Conservation (phyloP, 2,329 filamentous ascomycete species). For the Hypoxylon sp. region DNA sequence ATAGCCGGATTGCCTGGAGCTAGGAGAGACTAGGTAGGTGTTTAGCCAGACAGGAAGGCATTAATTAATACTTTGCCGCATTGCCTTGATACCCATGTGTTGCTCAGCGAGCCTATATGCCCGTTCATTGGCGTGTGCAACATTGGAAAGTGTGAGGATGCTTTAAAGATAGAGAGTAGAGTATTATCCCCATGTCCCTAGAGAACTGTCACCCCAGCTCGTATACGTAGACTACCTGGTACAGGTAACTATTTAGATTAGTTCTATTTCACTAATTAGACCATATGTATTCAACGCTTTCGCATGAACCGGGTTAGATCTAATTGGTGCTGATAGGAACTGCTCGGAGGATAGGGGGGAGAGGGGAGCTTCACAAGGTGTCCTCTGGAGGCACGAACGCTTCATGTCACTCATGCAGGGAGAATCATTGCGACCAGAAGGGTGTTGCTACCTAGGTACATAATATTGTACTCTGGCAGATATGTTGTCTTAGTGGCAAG, state of each 20-base stretch:
- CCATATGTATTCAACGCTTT: not conserved
- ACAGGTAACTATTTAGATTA: not conserved
- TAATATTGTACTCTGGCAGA: no score
- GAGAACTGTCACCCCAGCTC: not conserved
- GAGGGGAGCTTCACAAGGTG: not conserved
- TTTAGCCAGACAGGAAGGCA: not conserved
- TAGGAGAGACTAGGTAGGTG: no score
- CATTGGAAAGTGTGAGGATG: no score
- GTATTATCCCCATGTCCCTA: not conserved
- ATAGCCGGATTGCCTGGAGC: no score
- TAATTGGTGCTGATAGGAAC: not conserved
- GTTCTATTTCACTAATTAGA: not conserved
- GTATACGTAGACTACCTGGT: not conserved
- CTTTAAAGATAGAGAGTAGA: not conserved
- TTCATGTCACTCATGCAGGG: not conserved
- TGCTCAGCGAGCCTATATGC: not conserved
- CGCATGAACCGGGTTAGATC: not conserved
- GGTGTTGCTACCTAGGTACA: no score
- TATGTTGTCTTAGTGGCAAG: no score
- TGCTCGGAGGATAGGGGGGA: no score
- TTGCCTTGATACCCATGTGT: not conserved
- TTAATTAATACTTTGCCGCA: not conserved
- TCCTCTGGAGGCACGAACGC: not conserved
- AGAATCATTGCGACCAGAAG: no score
- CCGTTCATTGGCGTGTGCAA: not conserved